A percentile compares a stretch with the other conserved stretches of the same genome.
Conservation (phyloP, 2,329 filamentous ascomycete genomes). For the Eutypella sp. region DNA sequence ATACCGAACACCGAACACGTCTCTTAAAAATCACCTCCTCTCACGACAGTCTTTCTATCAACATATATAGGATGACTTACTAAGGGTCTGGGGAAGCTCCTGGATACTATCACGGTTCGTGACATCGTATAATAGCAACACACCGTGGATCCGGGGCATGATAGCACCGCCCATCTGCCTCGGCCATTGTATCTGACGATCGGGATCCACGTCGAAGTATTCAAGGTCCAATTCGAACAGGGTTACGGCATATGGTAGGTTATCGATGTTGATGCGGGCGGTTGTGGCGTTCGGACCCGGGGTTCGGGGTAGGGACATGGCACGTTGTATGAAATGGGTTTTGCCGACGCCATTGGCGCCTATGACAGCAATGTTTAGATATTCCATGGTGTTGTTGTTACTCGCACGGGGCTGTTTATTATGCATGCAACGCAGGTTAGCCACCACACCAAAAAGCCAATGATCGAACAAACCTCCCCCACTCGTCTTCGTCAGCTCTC, state of each 20-base stretch:
- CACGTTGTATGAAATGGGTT: constrained; percentile 62
- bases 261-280: constrained; percentile 54
- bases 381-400: constrained; percentile 47
- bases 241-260: constrained; percentile 52
- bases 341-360: constrained; percentile 64
- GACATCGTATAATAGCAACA: constrained; percentile 83
- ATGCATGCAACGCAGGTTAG: background rate
- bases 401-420: constrained; percentile 9
- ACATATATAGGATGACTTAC: constrained; percentile 50
- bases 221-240: constrained; percentile 63
- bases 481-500: background rate
- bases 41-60: too few species aligned
- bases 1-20: too few species aligned
- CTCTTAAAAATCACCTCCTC: too few species aligned
- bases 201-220: constrained; percentile 56
- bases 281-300: constrained; percentile 51
- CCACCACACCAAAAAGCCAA: too few species aligned
- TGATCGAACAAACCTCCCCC: background rate
- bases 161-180: constrained; percentile 65
- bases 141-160: constrained; percentile 74
- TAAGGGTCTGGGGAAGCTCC: constrained; percentile 68
- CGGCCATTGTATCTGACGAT: constrained; percentile 59
- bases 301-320: constrained; percentile 49
- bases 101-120: constrained; percentile 70
- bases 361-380: constrained; percentile 62